Conservation (phyloP, 306 rosid genomes). For the Corylus avellana region DNA sequence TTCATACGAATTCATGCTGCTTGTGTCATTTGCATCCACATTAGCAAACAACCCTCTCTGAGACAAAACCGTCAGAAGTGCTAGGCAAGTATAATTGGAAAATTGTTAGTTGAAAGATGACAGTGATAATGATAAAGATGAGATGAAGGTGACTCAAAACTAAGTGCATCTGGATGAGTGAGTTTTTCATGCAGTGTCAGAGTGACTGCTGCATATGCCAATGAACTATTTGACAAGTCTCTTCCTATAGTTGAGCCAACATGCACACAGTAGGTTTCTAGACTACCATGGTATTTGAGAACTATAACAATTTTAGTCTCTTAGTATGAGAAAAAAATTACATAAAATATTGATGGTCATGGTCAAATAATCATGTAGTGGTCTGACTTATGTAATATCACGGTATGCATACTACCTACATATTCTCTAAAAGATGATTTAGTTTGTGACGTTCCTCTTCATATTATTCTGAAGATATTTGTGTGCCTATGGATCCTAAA, state of each 20-base stretch:
- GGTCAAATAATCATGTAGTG: not conserved
- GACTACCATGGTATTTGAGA: not conserved
- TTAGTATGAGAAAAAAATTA: not conserved
- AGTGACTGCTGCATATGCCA: not conserved
- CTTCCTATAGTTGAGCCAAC: not conserved
- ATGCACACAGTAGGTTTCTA: not conserved
- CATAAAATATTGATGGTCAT: not conserved
- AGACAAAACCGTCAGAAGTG: conserved; percentile 74
- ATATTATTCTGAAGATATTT: not conserved
- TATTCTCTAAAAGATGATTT: not conserved
- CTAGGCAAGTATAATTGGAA: conserved; percentile 41
- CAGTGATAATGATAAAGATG: conserved; percentile 5
- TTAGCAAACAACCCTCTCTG: conserved; percentile 60
- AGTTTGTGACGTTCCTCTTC: not conserved
- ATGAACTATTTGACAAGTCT: not conserved
- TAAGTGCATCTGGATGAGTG: not conserved
- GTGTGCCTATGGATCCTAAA: conserved; percentile 8
- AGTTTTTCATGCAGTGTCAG: not conserved
- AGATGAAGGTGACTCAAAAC: not conserved
- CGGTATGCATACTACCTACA: not conserved
- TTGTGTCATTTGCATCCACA: conserved; percentile 44
- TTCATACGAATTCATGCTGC: conserved; percentile 37
- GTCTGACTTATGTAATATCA: not conserved
- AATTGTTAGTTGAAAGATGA: conserved; percentile 30
- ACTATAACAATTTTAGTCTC: not conserved